Percentiles rank a stretch among this genome's conserved stretches.
Evolutionary conservation across 1,284 basidiomycete species (phyloP).

Genomic region (Ganoderma boninense): DNA sequence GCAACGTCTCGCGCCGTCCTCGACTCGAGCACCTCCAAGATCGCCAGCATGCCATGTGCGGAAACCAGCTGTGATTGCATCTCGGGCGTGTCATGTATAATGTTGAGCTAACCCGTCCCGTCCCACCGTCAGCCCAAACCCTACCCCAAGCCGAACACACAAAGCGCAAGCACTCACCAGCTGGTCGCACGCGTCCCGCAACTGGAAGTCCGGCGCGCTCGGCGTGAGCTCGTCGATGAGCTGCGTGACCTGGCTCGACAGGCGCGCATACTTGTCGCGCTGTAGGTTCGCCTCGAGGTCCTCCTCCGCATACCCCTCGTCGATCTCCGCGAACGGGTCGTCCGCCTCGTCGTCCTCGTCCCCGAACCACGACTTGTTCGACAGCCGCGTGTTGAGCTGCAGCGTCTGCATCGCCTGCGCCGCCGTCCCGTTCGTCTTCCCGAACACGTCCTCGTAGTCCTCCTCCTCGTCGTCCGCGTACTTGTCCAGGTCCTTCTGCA

Average conservation of each 20-base stretch:
- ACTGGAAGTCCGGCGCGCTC: conserved; percentile 79
- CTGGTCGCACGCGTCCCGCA: conserved; percentile 88
- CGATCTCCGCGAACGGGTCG: conserved; percentile 96
- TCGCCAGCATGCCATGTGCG: conserved; percentile 93
- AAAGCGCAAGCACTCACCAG: conserved; percentile 60
- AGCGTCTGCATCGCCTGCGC: conserved; percentile 72
- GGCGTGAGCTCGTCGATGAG: conserved; percentile 89
- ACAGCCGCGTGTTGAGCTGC: conserved; percentile 84
- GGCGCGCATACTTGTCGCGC: conserved; percentile 89
- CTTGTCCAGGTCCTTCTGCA: conserved; percentile 76
- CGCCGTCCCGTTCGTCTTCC: conserved; percentile 72
- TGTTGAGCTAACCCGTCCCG: conserved; percentile 62
- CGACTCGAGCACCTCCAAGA: conserved; percentile 91
- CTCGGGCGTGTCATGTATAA: conserved; percentile 87
- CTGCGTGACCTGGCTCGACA: conserved; percentile 82
- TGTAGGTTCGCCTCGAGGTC: conserved; percentile 90
- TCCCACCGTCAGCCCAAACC: not conserved
- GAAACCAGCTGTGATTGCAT: conserved; percentile 91
- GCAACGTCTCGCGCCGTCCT: conserved; percentile 85
- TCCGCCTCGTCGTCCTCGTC: conserved; percentile 89
- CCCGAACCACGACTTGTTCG: conserved; percentile 87
- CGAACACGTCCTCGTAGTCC: conserved; percentile 93
- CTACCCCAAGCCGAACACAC: not conserved
- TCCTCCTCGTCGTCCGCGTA: conserved; percentile 87
- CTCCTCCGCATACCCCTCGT: conserved; percentile 89